Percentiles rank a stretch among this genome's conserved stretches.
These are phyloP conservation scores for Trichoderma asperellum DNA, from an alignment of 2,329 filamentous ascomycete species.

Conservation along the genomic window DNA sequence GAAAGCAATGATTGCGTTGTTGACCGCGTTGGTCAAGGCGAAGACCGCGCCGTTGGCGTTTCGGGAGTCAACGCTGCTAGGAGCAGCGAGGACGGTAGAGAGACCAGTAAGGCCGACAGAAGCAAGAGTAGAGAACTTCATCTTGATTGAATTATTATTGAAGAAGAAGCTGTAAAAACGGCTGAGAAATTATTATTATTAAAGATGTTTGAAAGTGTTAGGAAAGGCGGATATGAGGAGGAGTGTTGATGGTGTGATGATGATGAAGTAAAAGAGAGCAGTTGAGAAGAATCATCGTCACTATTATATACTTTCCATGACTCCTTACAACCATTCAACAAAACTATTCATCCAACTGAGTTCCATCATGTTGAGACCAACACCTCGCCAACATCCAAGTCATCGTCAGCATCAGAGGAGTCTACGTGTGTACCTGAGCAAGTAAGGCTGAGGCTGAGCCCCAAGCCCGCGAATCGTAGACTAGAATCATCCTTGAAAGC, in stretches of 20 bases:
- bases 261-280: background rate
- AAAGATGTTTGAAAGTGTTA: background rate
- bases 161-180: background rate
- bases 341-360: background rate
- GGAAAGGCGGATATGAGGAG: background rate
- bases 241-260: background rate
- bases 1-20: slow-evolving; percentile 32
- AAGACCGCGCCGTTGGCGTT: slow-evolving; percentile 32
- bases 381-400: background rate
- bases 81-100: slow-evolving; percentile 6
- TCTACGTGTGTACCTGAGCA: background rate
- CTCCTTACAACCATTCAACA: background rate
- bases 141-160: background rate
- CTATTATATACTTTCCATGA: slow-evolving; percentile 6
- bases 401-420: background rate
- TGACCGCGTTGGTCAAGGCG: slow-evolving; percentile 32
- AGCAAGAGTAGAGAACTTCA: slow-evolving; percentile 23
- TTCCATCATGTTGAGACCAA: background rate
- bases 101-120: slow-evolving; percentile 19
- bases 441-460: slow-evolving; percentile 21
- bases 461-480: background rate
- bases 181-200: background rate
- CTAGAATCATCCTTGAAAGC: background rate
- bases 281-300: background rate
- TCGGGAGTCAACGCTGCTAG: background rate